phyloP scores from a whole-genome alignment of 164 flowering plant genomes.

The Vitis riparia region DNA sequence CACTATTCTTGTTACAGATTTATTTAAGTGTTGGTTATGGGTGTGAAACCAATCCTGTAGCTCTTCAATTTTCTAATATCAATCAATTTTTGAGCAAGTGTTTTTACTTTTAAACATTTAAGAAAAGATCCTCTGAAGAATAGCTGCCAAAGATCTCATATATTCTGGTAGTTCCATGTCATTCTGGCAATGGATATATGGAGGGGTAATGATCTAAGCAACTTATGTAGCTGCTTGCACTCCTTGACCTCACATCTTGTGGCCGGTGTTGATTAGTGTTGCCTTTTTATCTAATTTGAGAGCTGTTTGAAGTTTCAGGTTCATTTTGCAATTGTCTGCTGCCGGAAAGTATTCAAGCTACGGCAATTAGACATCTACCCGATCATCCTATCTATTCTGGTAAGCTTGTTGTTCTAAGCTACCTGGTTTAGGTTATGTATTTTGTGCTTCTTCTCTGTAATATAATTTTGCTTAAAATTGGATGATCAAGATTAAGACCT shows the following conservation, averaged over 20 bases:
- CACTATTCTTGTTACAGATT: too few relatives aligned
- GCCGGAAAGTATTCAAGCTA: constrained; percentile 73
- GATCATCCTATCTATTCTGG: constrained; percentile 64
- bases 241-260: neutral
- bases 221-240: neutral
- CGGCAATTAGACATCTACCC: constrained; percentile 74
- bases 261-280: neutral
- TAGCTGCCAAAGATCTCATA: neutral
- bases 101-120: neutral
- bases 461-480: too few relatives aligned
- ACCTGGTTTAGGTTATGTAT: neutral
- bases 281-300: constrained; percentile 1
- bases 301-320: constrained; percentile 58
- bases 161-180: neutral
- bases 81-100: neutral
- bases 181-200: neutral
- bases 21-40: too few relatives aligned
- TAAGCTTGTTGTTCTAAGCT: constrained; percentile 17
- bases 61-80: neutral
- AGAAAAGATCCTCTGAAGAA: neutral
- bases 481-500: too few relatives aligned
- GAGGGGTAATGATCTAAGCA: neutral
- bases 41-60: too few relatives aligned
- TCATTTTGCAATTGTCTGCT: constrained; percentile 87
- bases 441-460: neutral